Evolutionary conservation across 345 rosid species (phyloP).

Genomic region (Rhodamnia argentea): DNA sequence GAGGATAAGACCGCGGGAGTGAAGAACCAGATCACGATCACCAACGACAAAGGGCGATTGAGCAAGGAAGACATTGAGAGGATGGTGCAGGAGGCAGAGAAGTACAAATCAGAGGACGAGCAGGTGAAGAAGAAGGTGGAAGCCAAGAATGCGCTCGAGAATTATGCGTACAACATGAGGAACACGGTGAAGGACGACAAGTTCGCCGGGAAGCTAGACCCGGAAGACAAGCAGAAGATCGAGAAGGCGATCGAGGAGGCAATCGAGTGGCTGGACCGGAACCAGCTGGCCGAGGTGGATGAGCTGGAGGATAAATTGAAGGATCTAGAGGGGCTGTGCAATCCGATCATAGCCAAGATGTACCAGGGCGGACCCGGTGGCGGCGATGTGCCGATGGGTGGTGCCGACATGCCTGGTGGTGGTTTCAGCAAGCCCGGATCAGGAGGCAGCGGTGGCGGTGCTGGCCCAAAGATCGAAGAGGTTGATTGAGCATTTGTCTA

Average conservation of each 20-base stretch:
- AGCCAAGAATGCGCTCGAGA: background rate
- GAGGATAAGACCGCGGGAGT: background rate
- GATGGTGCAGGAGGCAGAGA: background rate
- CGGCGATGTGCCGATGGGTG: background rate
- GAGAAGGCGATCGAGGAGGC: background rate
- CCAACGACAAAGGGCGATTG: background rate
- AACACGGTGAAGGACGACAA: background rate
- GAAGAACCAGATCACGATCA: background rate
- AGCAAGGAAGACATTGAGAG: background rate
- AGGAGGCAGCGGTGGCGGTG: conserved; percentile 7
- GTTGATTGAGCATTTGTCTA: conserved; percentile 15
- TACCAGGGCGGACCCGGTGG: background rate
- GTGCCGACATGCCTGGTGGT: background rate
- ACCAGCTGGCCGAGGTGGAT: background rate
- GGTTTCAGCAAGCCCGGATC: background rate
- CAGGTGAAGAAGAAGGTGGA: background rate
- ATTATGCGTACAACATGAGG: background rate
- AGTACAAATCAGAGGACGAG: background rate
- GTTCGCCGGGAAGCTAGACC: background rate
- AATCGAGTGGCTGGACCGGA: background rate
- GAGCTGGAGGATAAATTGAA: background rate
- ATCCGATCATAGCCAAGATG: background rate
- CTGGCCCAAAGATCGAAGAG: conserved; percentile 46
- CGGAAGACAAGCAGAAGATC: background rate
- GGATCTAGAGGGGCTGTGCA: background rate